Conservation (phyloP, 768 basidiomycete species). For the Rhodotorula graminis region DNA sequence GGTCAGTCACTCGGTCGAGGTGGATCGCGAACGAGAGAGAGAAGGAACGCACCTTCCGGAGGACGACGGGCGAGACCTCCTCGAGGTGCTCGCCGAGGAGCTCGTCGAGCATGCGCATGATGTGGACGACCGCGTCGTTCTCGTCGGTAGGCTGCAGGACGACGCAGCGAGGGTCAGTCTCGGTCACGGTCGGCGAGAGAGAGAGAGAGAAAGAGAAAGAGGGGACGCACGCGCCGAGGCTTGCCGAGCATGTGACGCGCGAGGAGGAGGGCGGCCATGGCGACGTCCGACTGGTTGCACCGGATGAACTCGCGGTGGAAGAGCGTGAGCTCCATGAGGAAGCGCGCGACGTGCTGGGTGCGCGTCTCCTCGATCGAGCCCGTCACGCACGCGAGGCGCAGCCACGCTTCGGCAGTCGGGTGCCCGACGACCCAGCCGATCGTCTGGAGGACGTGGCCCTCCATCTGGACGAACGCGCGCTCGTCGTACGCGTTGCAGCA, state of each 20-base stretch:
- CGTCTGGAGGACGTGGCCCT: conserved; percentile 90
- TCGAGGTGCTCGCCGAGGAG: conserved; percentile 81
- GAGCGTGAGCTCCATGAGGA: conserved; percentile 98
- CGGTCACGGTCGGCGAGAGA: background rate
- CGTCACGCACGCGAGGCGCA: conserved; percentile 57
- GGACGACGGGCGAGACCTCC: conserved; percentile 86
- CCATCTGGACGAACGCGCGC: conserved; percentile 98
- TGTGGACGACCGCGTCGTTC: conserved; percentile 72
- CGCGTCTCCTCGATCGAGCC: conserved; percentile 69
- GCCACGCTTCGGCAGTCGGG: conserved; percentile 96
- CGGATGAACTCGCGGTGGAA: conserved; percentile 94
- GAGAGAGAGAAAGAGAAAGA: background rate
- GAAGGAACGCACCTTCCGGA: conserved; percentile 63
- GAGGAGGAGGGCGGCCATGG: conserved; percentile 79
- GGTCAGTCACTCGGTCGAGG: background rate
- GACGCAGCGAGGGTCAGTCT: background rate
- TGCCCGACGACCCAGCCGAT: conserved; percentile 96
- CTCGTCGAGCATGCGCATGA: conserved; percentile 78
- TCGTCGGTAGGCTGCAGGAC: conserved; percentile 58
- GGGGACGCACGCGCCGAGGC: conserved; percentile 25
- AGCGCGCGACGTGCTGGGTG: conserved; percentile 91
- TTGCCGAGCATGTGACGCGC: conserved; percentile 70
- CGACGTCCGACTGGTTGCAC: conserved; percentile 77
- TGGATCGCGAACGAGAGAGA: background rate
- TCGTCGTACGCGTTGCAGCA: conserved; percentile 97